phyloP scores from a whole-genome alignment of 164 flowering plant genomes.

The Santalum album region DNA sequence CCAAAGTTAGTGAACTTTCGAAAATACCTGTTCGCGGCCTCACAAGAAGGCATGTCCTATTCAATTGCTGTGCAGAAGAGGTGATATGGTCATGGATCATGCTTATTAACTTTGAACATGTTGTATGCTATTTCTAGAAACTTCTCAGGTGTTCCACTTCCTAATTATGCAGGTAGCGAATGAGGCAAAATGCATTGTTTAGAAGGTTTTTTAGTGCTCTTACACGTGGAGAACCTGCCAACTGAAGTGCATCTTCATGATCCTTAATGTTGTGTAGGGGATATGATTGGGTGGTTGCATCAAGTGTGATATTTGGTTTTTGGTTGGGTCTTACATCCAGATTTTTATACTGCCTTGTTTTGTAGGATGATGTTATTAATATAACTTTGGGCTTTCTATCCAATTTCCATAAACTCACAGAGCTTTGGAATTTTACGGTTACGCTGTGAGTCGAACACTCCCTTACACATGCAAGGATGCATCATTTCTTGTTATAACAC shows the following conservation, averaged over 20 bases:
- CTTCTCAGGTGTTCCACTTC: slow-evolving; percentile 1
- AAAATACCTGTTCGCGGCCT: slow-evolving; percentile 86
- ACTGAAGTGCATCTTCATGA: slow-evolving; percentile 99
- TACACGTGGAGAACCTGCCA: slow-evolving; percentile 99
- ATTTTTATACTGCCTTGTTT: slow-evolving; percentile 1
- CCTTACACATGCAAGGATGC: background rate
- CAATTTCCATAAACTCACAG: slow-evolving; percentile 72
- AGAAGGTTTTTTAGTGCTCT: slow-evolving; percentile 96
- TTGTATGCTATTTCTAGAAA: background rate
- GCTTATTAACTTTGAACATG: background rate
- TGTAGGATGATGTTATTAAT: background rate
- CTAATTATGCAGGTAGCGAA: slow-evolving; percentile 63
- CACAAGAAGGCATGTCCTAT: slow-evolving; percentile 86
- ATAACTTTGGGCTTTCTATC: slow-evolving; percentile 11
- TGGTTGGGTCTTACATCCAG: background rate
- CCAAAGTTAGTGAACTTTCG: slow-evolving; percentile 83
- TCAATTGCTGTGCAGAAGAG: slow-evolving; percentile 99
- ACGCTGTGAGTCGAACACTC: slow-evolving; percentile 51
- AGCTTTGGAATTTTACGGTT: slow-evolving; percentile 85
- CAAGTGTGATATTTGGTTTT: slow-evolving; percentile 39
- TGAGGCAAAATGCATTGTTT: slow-evolving; percentile 95
- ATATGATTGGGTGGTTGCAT: slow-evolving; percentile 98
- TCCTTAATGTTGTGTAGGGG: slow-evolving; percentile 94
- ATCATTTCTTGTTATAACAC: slow-evolving; percentile 24
- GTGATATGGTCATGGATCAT: slow-evolving; percentile 23